Evolutionary conservation across 2,329 filamentous ascomycete species (phyloP), one percentile per base, ranked within the genome.

Genomic region (Sporothrix pallida): DNA sequence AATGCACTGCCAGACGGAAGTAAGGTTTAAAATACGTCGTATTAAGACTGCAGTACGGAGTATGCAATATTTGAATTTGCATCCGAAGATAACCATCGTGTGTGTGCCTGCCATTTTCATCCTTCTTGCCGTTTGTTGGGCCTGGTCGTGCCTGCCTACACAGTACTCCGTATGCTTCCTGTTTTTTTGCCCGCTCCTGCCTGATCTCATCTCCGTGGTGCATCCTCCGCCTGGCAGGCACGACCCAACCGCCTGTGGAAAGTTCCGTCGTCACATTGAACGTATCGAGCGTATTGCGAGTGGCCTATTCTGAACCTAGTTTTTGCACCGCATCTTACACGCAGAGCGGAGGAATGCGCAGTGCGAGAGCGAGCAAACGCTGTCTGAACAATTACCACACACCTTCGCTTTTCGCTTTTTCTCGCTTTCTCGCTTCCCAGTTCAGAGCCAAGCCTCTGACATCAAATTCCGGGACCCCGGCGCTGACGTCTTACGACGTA

Each of bases 151-250:
- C 31, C 31, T 37, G 31, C 31, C n/a, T n/a, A n/a, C n/a, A n/a
- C n/a, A n/a, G n/a, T n/a, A n/a, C n/a, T n/a, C n/a, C n/a, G n/a
- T n/a, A 26, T 17, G 56, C 26, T 13, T 60, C 26, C 37, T 20
- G 31, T 52, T 20, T 54, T n/a, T 20, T 9, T 54, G n/a, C 8
- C 52, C n/a, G 52, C 52, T 37, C 52, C n/a, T 20, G 52, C 52
- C 31, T 37, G 31, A 56, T n/a, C 23, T 67, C 44, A 67, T 65
- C 60, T 65, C 60, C 44, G 63, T 67, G 63, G 20, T 67, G 44
- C 44, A 31, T 48, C 62, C 62, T 67, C 44, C 15, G 26, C 56
- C 12, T 10, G 52, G n/a, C 20, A 10, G 23, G 20, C 60, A 37
- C 26, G 37, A 31, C 56, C 8, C 26, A 37, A 9, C 37, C 17